A percentile compares a stretch with the other conserved stretches of the same genome.
phyloP scores from a whole-genome alignment of 352 stramenopile species.

The Globisporangium rhizosaccharum region DNA sequence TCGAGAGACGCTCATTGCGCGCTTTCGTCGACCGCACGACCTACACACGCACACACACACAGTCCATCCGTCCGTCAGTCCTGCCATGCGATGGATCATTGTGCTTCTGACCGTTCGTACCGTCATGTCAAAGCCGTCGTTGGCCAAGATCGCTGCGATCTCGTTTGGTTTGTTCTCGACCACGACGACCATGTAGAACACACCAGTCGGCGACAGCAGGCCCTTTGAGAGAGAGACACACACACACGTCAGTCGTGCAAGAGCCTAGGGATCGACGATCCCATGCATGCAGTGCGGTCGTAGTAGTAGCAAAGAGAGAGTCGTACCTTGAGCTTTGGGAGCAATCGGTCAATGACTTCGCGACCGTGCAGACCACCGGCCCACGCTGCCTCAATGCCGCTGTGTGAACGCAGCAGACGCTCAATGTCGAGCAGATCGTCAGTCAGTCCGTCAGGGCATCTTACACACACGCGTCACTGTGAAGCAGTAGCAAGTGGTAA shows the following conservation, averaged over 20 bases:
- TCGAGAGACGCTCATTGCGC: constrained; percentile 66
- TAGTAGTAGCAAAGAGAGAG: no score
- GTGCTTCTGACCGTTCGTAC: constrained; percentile 18
- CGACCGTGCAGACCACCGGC: constrained; percentile 91
- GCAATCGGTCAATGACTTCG: constrained; percentile 93
- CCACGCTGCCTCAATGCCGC: constrained; percentile 95
- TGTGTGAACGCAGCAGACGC: constrained; percentile 13
- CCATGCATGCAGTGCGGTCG: neutral
- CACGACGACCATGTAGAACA: constrained; percentile 97
- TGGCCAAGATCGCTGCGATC: constrained; percentile 74
- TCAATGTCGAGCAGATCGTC: neutral
- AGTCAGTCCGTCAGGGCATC: neutral
- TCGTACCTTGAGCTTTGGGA: constrained; percentile 85
- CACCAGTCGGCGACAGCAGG: constrained; percentile 73
- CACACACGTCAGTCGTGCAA: neutral
- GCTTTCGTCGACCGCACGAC: constrained; percentile 63
- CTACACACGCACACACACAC: constrained; percentile 16
- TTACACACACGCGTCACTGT: neutral
- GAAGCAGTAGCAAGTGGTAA: neutral
- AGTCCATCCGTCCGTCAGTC: neutral
- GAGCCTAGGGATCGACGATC: neutral
- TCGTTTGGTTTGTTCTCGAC: constrained; percentile 96
- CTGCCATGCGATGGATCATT: no score
- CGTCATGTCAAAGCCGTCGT: constrained; percentile 63
- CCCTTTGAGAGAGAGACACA: constrained; percentile 15